Percentiles rank a stretch among this genome's conserved stretches.
phyloP scores from a whole-genome alignment of 108 stramenopile genomes.

The Seminavis robusta region DNA sequence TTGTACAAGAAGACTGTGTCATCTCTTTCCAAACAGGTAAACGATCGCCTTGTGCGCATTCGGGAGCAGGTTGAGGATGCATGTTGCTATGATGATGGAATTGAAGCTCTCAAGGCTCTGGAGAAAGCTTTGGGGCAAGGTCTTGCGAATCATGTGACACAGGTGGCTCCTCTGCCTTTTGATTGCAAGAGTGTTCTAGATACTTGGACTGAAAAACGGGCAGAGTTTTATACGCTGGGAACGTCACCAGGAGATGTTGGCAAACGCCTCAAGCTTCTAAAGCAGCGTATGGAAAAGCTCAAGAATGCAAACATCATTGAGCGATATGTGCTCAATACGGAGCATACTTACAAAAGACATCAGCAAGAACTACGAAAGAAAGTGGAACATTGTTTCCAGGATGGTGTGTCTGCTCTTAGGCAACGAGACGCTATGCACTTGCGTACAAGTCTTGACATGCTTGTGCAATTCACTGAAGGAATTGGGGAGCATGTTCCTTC shows the following conservation, averaged over 20 bases:
- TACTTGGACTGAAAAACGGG: neutral
- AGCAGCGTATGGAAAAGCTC: too few relatives aligned
- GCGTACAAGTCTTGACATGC: slow-evolving; percentile 29
- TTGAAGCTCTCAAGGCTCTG: slow-evolving; percentile 7
- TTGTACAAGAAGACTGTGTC: slow-evolving; percentile 25
- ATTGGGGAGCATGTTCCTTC: slow-evolving; percentile 25
- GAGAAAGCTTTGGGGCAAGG: slow-evolving; percentile 7
- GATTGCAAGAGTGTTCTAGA: neutral
- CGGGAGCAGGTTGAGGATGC: slow-evolving; percentile 8
- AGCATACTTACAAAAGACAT: slow-evolving; percentile 21
- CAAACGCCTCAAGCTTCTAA: too few relatives aligned
- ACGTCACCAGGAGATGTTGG: too few relatives aligned
- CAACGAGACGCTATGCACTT: slow-evolving; percentile 21
- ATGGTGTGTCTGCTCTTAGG: slow-evolving; percentile 22
- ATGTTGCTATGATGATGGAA: slow-evolving; percentile 36
- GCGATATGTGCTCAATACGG: neutral
- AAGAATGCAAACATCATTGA: too few relatives aligned
- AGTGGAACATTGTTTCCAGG: slow-evolving; percentile 8
- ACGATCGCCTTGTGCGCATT: too few relatives aligned
- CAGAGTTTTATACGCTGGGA: too few relatives aligned
- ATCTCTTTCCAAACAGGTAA: slow-evolving; percentile 9
- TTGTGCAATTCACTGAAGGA: slow-evolving; percentile 20
- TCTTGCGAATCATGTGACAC: slow-evolving; percentile 6
- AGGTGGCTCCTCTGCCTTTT: neutral
- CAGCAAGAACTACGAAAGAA: neutral